phyloP scores from a whole-genome alignment of 768 basidiomycete species.

The Naematelia encephala region DNA sequence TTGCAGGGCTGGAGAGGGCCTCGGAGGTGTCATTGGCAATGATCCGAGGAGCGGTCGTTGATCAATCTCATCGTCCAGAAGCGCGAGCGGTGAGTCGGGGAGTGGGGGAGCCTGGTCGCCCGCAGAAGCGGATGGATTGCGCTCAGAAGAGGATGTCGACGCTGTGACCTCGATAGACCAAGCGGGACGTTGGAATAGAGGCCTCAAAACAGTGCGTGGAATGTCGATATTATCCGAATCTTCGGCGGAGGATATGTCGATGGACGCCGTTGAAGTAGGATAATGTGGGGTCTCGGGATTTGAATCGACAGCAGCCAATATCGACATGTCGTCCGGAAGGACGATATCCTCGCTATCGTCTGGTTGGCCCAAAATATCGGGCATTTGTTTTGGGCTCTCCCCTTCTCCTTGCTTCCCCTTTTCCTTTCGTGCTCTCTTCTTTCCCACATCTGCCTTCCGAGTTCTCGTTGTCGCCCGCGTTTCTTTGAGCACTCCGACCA shows the following conservation, averaged over 20 bases:
- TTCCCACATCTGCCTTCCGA: background rate
- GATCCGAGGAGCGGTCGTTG: background rate
- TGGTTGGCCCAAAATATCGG: no score
- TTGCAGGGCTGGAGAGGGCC: background rate
- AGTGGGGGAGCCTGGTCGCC: background rate
- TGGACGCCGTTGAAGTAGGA: background rate
- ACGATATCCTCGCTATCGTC: no score
- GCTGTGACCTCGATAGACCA: background rate
- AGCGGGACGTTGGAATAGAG: background rate
- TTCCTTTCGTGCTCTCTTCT: background rate
- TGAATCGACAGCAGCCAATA: no score
- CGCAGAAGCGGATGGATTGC: background rate
- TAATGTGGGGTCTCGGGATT: no score
- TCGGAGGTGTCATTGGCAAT: background rate
- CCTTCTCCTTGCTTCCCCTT: slow-evolving; percentile 6
- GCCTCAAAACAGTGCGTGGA: background rate
- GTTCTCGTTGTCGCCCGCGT: background rate
- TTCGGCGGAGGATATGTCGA: background rate
- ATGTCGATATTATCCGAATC: background rate
- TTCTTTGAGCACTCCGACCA: background rate
- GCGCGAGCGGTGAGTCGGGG: background rate
- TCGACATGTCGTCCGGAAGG: no score
- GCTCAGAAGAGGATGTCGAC: background rate
- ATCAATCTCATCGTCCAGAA: background rate
- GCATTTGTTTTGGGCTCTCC: no score